Percentiles rank a stretch among this genome's conserved stretches.
Conservation (phyloP, 2,329 filamentous ascomycete genomes). For the Clarireedia homoeocarpa region DNA sequence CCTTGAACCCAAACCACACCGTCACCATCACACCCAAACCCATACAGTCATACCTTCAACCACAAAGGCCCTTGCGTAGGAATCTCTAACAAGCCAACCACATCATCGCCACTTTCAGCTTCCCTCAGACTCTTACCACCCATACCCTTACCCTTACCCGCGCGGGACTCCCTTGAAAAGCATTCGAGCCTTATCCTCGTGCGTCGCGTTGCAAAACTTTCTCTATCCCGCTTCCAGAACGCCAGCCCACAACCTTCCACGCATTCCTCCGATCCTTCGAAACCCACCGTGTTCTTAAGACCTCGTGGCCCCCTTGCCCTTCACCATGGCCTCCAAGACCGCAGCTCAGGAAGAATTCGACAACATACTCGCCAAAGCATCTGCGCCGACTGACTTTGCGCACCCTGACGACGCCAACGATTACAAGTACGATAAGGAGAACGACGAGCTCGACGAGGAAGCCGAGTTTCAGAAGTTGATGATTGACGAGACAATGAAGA, state of each 20-base stretch:
- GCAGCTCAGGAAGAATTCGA: conserved; percentile 62
- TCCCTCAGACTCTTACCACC: not conserved
- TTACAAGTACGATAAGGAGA: conserved; percentile 41
- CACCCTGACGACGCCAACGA: conserved; percentile 52
- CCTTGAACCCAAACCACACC: not conserved
- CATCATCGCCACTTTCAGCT: not conserved
- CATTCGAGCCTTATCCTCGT: no score
- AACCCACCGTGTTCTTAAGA: conserved; percentile 13
- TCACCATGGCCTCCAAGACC: conserved; percentile 35
- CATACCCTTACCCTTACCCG: no score
- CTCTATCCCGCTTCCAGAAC: not conserved
- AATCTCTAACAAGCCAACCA: conserved; percentile 1
- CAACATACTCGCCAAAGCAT: conserved; percentile 51
- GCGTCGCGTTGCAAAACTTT: not conserved
- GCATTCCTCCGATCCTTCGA: conserved; percentile 5
- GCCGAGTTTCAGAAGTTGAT: conserved; percentile 29
- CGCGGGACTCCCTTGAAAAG: no score
- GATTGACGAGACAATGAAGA: conserved; percentile 59
- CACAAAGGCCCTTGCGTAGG: conserved; percentile 2
- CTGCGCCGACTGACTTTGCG: conserved; percentile 16
- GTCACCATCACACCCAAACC: not conserved
- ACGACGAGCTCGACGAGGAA: conserved; percentile 49
- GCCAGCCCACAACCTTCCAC: conserved; percentile 3
- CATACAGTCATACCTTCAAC: not conserved
- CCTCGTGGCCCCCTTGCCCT: conserved; percentile 14